Conservation (phyloP, 805 yeast genomes). For the Kazachstania psychrophila region DNA sequence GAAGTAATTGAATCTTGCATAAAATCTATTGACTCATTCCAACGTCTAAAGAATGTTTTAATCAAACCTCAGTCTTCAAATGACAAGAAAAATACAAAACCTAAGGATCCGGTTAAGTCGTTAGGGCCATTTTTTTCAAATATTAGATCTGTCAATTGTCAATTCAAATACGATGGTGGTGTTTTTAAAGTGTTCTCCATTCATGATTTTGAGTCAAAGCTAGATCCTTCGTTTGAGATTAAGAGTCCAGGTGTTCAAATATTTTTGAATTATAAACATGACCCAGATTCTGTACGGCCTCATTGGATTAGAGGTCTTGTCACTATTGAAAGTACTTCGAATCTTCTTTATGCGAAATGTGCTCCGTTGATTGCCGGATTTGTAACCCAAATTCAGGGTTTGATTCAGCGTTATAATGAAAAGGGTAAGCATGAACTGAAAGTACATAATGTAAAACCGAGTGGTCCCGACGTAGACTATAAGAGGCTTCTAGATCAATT, state of each 20-base stretch:
- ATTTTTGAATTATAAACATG: slow-evolving; percentile 40
- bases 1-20: slow-evolving; percentile 44
- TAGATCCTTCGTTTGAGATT: slow-evolving; percentile 45
- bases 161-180: slow-evolving; percentile 62
- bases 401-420: slow-evolving; percentile 33
- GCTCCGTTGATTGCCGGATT: slow-evolving; percentile 69
- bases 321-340: slow-evolving; percentile 47
- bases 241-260: slow-evolving; percentile 69
- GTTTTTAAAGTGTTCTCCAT: slow-evolving; percentile 36
- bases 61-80: slow-evolving; percentile 5
- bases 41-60: slow-evolving; percentile 22
- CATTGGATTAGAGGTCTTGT: slow-evolving; percentile 25
- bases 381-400: slow-evolving; percentile 38
- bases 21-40: slow-evolving; percentile 39
- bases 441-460: slow-evolving; percentile 2
- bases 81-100: not conserved
- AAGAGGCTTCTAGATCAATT: slow-evolving; percentile 42
- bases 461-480: slow-evolving; percentile 27
- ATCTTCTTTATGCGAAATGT: slow-evolving; percentile 60
- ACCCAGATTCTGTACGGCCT: slow-evolving; percentile 9
- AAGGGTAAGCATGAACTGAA: slow-evolving; percentile 4
- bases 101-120: slow-evolving; percentile 3
- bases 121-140: slow-evolving; percentile 19
- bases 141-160: slow-evolving; percentile 38
- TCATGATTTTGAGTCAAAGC: slow-evolving; percentile 34